Base-by-base conservation (phyloP, 768 basidiomycete species). In the Serendipita sp. region DNA sequence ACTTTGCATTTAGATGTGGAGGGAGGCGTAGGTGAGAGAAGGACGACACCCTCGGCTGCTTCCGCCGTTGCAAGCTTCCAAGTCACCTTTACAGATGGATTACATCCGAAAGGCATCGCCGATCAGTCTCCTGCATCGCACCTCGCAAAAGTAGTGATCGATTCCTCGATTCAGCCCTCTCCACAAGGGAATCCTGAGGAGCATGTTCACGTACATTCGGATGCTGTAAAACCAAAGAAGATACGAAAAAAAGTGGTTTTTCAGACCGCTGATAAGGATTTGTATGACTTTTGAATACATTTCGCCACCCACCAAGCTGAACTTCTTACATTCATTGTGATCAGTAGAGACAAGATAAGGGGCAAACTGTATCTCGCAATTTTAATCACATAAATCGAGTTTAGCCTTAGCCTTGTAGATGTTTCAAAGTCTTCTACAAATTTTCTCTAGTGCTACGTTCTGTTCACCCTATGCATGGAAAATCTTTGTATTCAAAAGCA, bases 1-100 rank as follows among this genome's bases (percentile, higher is more conserved):
- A 97, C 92, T 29, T 76, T 97, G 65, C 91, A 95, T 73, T 76
- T 95, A 29, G 86, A 88, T 71, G 76, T 89, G 43, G 88, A 93
- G 72, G 87, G 91, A n/a, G 88, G 91, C 15, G 82, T 91, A 31
- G 78, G 81, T 11, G 88, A 88, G 71, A 78, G 89, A 58, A 80
- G 85, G 66, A 90, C 87, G 8, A 81, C 75, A 3, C 79, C 83
- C 8, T 40, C 40, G 40, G 72, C 67, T 6, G 62, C 62, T 27
- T 27, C 44, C n/a, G 52, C 33, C n/a, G 50, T 45, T 63, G 46
- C 55, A 48, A 65, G 70, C 62, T 62, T 62, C 2, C 66, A 68
- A 27, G 13, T 52, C 33, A 46, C 44, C 29, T 69, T 64, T 40
- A 46, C 66, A 11, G 67, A 64, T 27, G 63, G 66, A 11, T 62